phyloP scores from a whole-genome alignment of 2,329 filamentous ascomycete genomes.

The Colletotrichum lini region DNA sequence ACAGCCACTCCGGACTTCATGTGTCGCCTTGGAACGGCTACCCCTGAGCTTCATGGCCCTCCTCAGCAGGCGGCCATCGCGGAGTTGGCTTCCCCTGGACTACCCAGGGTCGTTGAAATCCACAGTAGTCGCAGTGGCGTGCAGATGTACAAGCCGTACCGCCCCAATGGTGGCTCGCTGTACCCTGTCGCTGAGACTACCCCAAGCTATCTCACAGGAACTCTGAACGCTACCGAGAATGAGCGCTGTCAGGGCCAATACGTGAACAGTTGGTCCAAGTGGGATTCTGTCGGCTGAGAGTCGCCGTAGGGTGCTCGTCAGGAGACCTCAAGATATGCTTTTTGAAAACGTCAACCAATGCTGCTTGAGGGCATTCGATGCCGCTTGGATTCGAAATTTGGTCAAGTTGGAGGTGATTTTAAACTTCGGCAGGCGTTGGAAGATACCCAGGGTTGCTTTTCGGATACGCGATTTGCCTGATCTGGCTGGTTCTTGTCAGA shows the following conservation, averaged over 20 bases:
- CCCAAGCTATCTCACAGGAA: conserved; percentile 29
- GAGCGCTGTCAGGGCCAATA: conserved; percentile 25
- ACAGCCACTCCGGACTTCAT: conserved; percentile 9
- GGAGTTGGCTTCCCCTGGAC: conserved; percentile 40
- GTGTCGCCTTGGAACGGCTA: conserved; percentile 35
- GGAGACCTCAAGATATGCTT: not conserved
- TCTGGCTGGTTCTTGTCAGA: conserved; percentile 26
- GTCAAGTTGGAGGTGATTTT: conserved; percentile 1
- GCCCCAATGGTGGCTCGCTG: conserved; percentile 14
- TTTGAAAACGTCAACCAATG: not conserved
- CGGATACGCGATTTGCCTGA: conserved; percentile 11
- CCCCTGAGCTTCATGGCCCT: conserved; percentile 41
- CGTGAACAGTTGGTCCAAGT: conserved; percentile 35
- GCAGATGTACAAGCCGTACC: conserved; percentile 40
- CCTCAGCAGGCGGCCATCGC: conserved; percentile 41
- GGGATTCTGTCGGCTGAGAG: conserved; percentile 24
- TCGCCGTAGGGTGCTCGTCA: not conserved
- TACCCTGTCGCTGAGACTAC: conserved; percentile 32
- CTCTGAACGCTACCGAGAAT: conserved; percentile 25
- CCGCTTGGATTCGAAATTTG: not conserved
- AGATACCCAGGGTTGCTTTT: conserved; percentile 38
- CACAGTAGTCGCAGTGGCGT: conserved; percentile 36
- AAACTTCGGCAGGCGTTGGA: conserved; percentile 25
- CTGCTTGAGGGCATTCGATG: not conserved
- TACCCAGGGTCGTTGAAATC: conserved; percentile 41